Evolutionary conservation across 2,329 filamentous ascomycete genomes (phyloP), one percentile per base, ranked within the genome.

Genomic region (Sclerotinia spermophila): DNA sequence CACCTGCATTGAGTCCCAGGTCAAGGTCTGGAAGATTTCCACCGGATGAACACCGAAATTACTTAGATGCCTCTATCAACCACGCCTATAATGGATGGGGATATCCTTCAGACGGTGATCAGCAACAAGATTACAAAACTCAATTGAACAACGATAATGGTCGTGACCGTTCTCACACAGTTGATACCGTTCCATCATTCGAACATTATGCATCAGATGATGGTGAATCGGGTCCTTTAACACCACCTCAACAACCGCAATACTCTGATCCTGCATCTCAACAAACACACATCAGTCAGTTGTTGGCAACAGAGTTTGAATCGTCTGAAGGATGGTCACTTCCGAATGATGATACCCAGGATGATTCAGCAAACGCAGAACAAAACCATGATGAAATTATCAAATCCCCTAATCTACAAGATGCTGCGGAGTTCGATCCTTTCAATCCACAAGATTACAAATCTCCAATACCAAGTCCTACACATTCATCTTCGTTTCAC

Each of bases 121-220:
- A 58, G 13, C 62, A 65, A n/a, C 42, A 30, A 21, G 35, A 45
- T 13, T 69, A 61, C 42, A n/a, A 56, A 51, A 40, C 51, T 24
- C 61, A 65, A 40, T 44, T 45, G 2, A 42, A 38, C 35, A 48
- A n/a, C 5, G 27, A 35, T 21, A 42, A 33, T 48, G 35, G 44
- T 13, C 62, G 44, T 38, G 19, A 33, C 4, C 53, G 69, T 44
- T 73, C 73, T 17, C 70, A 78, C n/a, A 77, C 75, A 3, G 74
- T 73, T 33, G 76, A 75, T 55, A 76, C 76, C 1, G 68, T 75
- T 8, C 76, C 76, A 15, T 73, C 73, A 2, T 76, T 76, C 10
- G 76, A 76, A 45, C 71, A 72, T 11, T 75, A 75, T 61, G 71
- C 74, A n/a, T 77, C 75, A 8, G 75, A 77, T 30, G 53, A 66